Evolutionary conservation across 192 early-diverging fungal genomes (phyloP), one percentile per base, ranked within the genome.

Genomic region (Podila epigama): DNA sequence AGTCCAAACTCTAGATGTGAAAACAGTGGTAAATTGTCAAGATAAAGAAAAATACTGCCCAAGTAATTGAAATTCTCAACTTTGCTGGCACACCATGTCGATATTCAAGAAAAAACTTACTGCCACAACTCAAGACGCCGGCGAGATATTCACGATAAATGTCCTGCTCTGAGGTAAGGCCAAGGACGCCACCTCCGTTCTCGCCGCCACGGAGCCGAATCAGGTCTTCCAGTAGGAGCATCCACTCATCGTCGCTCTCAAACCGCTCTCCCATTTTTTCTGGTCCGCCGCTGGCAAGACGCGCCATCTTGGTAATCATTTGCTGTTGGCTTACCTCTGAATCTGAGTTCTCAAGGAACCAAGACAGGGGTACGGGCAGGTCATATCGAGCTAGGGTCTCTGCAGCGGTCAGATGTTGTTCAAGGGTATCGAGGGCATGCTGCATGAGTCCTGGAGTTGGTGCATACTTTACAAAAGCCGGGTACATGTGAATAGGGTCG

Each of bases 171-270:
- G 75, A 79, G 22, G 92, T 75, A 40, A 72, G 60, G 18, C 80
- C 84, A 29, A 93, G 82, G 11, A 91, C 80, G 5, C 84, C 85
- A 8, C 79, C 69, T 8, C 71, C 75, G 31, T 68, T 51, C 11
- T 81, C 85, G 37, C 79, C 61, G 37, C 79, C 84, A 32, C 86
- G 69, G 15, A 93, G 51, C 0, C 81, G 80, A 5, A 89, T 58
- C 80, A 93, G 87, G 72, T 92, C 86, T 20, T 89, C 87, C 51
- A 89, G 66, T 28, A 93, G 72, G 22, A 79, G 71, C 36, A 71
- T 75, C 90, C 91, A 93, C 37, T 90, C 88, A 63, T 91, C 88
- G 39, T 92, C 89, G 35, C 64, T 80, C 41, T 88, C 82, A 51
- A 85, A 85, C 5, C 84, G 80, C 15, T 75, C 83, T 25, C 88